Base-by-base conservation (phyloP, 371 early-diverging fungal species). In the Scutellospora calospora region DNA sequence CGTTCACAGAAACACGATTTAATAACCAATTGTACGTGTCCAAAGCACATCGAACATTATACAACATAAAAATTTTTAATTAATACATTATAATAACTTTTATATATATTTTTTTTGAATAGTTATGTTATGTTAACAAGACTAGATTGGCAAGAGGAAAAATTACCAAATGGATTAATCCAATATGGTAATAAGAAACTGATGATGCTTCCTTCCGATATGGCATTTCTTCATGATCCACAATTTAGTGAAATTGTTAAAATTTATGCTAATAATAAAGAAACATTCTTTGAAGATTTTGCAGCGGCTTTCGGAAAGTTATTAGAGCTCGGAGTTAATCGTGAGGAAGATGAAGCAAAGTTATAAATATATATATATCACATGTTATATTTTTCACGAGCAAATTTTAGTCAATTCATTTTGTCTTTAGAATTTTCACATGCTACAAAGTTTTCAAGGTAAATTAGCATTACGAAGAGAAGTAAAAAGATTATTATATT, bases 191-290 rank as follows among this genome's bases (percentile, higher is more conserved):
- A 94, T 86, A 90, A 90, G 81, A 87, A 87, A 65, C 83, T 95
- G 65, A 96, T 96, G 96, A 96, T 96, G 97, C 87, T 97, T 71
- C 95, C 97, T 29, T 89, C 95, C 65, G 97, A 97, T 85, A 89
- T 97, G 87, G 94, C 94, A 38, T 87, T 93, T 71, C 87, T 88
- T 83, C 87, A 87, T 69, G 90, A 91, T 80, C 84, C 88, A 82
- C 29, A 57, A 81, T 96, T 96, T 90, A 90, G 91, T 83, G 88
- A 89, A 82, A 92, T 90, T 73, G 93, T 94, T 38, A 92, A 94
- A 82, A 81, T 89, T 60, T 97, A 95, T 84, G 95, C 95, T 65
- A 90, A 93, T 80, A 91, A 93, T 83, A 90, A 94, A 86, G 87
- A 92, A 68, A 83, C 82, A 60, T 95, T 95, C 89, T 94, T 93